phyloP scores from a whole-genome alignment of 2,329 filamentous ascomycete genomes.

The Elsinoe perseae region DNA sequence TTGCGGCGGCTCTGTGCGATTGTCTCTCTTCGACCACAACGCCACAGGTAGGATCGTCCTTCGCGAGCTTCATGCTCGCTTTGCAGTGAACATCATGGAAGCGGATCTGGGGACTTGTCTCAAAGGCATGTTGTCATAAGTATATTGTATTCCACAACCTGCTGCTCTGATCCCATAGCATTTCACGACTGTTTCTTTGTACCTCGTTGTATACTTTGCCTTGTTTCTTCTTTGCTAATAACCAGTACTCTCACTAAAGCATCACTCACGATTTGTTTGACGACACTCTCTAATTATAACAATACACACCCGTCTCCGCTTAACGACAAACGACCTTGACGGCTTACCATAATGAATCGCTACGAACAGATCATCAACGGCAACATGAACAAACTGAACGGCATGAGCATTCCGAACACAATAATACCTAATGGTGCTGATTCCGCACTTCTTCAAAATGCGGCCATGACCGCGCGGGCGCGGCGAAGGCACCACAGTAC shows the following conservation, averaged over 20 bases:
- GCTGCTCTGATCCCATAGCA: not conserved
- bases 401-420: not conserved
- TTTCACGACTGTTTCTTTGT: conserved; percentile 7
- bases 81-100: not conserved
- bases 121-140: not conserved
- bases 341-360: not conserved
- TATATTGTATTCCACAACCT: not conserved
- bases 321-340: conserved; percentile 7
- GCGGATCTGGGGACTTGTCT: not conserved
- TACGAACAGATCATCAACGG: conserved; percentile 3
- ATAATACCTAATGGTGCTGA: conserved; percentile 12
- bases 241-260: not conserved
- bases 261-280: not conserved
- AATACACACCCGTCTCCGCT: not conserved
- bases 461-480: conserved; percentile 9
- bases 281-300: not conserved
- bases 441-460: conserved; percentile 6
- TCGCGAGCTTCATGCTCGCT: conserved; percentile 8
- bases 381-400: not conserved
- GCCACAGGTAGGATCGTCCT: not conserved
- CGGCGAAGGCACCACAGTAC: conserved; percentile 9
- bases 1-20: not conserved
- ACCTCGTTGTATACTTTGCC: not conserved
- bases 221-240: not conserved
- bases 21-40: conserved; percentile 2